phyloP scores from a whole-genome alignment of 768 basidiomycete genomes.

The Clitopilus passeckerianus region DNA sequence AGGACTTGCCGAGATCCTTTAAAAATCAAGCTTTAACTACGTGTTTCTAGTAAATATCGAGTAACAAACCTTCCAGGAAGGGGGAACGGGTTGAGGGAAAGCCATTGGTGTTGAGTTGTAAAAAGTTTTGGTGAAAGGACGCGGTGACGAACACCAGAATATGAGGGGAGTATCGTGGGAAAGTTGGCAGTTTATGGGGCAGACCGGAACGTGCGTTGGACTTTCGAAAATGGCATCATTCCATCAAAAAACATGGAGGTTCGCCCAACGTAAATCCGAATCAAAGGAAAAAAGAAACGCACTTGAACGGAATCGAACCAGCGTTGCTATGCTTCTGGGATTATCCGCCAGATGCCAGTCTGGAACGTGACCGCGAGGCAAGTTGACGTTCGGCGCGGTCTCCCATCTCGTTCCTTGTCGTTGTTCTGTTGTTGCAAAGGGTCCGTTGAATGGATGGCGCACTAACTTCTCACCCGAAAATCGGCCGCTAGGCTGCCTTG shows the following conservation, averaged over 20 bases:
- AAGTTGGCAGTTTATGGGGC: constrained; percentile 9
- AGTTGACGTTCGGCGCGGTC: not conserved
- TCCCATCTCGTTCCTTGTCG: not conserved
- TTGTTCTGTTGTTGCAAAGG: not conserved
- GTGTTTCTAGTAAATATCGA: not conserved
- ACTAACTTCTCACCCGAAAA: not conserved
- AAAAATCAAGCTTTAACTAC: constrained; percentile 7
- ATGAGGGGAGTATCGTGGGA: constrained; percentile 17
- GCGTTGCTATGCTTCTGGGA: not conserved
- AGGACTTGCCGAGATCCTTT: constrained; percentile 95
- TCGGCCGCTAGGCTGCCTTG: not conserved
- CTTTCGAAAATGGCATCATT: not conserved
- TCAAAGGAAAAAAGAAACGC: not conserved
- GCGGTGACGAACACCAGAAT: constrained; percentile 8
- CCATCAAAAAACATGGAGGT: not conserved
- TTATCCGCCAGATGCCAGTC: not conserved
- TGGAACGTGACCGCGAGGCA: not conserved
- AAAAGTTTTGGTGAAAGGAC: constrained; percentile 9
- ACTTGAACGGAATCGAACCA: not conserved
- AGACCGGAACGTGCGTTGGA: constrained; percentile 7
- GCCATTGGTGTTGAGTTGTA: constrained; percentile 52
- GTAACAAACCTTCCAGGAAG: constrained; percentile 86
- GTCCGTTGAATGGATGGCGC: not conserved
- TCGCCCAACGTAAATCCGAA: too few relatives aligned
- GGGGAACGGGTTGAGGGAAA: constrained; percentile 93